phyloP scores from a whole-genome alignment of 306 rosid species.

The Pterocarpus macrocarpus region DNA sequence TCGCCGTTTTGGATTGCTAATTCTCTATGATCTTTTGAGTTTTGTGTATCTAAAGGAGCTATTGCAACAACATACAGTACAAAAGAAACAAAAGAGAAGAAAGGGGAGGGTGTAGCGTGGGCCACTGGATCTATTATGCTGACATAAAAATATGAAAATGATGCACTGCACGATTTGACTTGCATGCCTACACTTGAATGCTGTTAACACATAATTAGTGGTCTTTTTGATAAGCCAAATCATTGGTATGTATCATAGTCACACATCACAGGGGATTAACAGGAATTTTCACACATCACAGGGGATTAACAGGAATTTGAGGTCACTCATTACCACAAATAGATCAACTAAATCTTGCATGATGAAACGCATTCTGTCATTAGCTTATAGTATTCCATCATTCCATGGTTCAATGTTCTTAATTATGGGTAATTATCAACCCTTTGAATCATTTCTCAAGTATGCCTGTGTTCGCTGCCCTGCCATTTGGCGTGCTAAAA shows the following conservation, averaged over 20 bases:
- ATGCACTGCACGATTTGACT: constrained; percentile 38
- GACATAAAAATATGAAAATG: constrained; percentile 18
- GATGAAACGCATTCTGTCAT: constrained; percentile 27
- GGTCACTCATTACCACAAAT: constrained; percentile 32
- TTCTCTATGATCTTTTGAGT: not conserved
- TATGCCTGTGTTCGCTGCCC: not conserved
- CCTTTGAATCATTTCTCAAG: constrained; percentile 1
- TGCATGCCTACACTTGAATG: constrained; percentile 36
- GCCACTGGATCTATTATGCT: constrained; percentile 28
- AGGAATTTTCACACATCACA: constrained; percentile 33
- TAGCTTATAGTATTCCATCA: not conserved
- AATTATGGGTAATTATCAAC: constrained; percentile 42
- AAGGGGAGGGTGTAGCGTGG: not conserved
- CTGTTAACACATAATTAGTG: constrained; percentile 31
- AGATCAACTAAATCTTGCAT: constrained; percentile 6
- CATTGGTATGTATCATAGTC: constrained; percentile 9
- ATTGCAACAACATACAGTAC: too few relatives aligned
- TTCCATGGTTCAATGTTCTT: constrained; percentile 10
- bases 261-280: constrained; percentile 28
- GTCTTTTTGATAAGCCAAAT: constrained; percentile 34
- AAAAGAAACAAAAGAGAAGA: not conserved
- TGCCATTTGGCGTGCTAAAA: constrained; percentile 44
- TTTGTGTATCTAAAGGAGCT: too few relatives aligned
- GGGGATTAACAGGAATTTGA: not conserved
- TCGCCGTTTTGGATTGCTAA: not conserved